A percentile compares a stretch with the other conserved stretches of the same genome.
Conservation (phyloP, 306 rosid species). For the Pterocarpus santalinus region DNA sequence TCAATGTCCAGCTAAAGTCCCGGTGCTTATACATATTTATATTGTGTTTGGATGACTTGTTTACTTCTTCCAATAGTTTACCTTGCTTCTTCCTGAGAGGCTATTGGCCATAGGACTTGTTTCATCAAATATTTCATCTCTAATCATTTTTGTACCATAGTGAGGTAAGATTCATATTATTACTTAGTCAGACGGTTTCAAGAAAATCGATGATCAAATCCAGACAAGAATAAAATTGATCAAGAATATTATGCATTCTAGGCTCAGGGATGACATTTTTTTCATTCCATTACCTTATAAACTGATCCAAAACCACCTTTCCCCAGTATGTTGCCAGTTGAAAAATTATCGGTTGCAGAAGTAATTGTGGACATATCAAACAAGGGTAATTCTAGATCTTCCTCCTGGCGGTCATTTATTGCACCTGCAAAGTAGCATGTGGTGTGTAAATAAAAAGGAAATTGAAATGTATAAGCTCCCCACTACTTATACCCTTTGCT, state of each 20-base stretch:
- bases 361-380: slow-evolving; percentile 48
- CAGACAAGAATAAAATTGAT: not conserved
- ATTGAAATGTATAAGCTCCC: not conserved
- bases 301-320: slow-evolving; percentile 55
- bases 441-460: not conserved
- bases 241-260: slow-evolving; percentile 11
- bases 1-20: too few species aligned
- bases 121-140: not conserved
- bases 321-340: slow-evolving; percentile 38
- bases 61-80: too few species aligned
- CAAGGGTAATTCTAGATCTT: slow-evolving; percentile 55
- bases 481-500: not conserved
- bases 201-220: too few species aligned
- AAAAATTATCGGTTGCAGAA: slow-evolving; percentile 49
- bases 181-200: too few species aligned
- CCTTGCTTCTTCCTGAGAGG: too few species aligned
- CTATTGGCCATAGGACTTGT: too few species aligned
- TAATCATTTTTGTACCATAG: not conserved
- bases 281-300: slow-evolving; percentile 43
- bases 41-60: too few species aligned
- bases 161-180: not conserved
- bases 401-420: slow-evolving; percentile 2
- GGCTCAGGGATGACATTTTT: not conserved
- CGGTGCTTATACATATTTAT: too few species aligned
- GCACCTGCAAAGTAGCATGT: not conserved